phyloP scores from a whole-genome alignment of 2,329 filamentous ascomycete species.

The Knoxdaviesia proteae region DNA sequence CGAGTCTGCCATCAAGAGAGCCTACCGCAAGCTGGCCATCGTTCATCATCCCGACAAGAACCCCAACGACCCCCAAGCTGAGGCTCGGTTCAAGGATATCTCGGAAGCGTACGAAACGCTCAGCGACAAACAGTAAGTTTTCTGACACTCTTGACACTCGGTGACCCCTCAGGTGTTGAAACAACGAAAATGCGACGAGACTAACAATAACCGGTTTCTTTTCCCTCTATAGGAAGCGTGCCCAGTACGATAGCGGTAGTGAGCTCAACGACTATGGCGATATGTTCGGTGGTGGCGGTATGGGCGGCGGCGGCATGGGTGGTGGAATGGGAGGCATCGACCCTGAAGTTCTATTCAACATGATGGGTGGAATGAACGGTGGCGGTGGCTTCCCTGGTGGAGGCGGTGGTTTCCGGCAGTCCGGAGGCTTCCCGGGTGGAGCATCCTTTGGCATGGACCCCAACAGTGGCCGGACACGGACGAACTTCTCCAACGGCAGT shows the following conservation, averaged over 20 bases:
- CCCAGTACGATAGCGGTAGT: conserved; percentile 77
- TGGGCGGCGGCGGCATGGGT: conserved; percentile 39
- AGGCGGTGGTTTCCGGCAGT: conserved; percentile 15
- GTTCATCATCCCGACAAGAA: conserved; percentile 97
- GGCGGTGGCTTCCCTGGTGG: conserved; percentile 29
- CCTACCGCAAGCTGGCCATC: conserved; percentile 87
- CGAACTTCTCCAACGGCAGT: conserved; percentile 27
- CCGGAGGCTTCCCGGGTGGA: conserved; percentile 27
- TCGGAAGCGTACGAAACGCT: conserved; percentile 92
- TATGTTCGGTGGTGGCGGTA: conserved; percentile 50
- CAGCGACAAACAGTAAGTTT: conserved; percentile 71
- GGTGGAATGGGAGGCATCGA: conserved; percentile 51
- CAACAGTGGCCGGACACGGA: conserved; percentile 15
- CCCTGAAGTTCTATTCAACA: conserved; percentile 61
- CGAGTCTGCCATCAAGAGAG: conserved; percentile 81
- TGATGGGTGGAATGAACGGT: conserved; percentile 45
- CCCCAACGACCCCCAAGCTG: conserved; percentile 62
- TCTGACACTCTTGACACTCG: neutral
- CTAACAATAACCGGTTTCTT: conserved; percentile 1
- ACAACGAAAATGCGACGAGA: neutral
- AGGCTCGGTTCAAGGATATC: conserved; percentile 91
- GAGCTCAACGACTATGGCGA: conserved; percentile 77
- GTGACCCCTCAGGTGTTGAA: conserved; percentile 1
- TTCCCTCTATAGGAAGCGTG: conserved; percentile 46
- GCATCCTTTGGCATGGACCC: conserved; percentile 29